Conservation (phyloP, 306 rosid genomes). For the Quercus rubra region DNA sequence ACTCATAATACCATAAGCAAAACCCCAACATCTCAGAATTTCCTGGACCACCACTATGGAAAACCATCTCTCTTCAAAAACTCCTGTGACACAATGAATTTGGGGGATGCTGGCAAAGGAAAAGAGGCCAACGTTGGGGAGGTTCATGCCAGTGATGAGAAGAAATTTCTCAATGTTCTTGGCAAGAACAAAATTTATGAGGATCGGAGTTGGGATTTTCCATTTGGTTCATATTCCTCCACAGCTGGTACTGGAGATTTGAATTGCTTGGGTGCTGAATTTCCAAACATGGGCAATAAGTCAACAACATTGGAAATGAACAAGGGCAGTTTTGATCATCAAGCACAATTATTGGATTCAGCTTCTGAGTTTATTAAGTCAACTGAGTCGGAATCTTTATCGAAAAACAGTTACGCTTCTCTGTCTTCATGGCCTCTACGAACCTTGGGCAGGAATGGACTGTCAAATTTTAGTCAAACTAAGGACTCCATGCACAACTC, state of each 20-base stretch:
- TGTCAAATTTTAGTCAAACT: constrained; percentile 15
- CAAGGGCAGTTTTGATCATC: constrained; percentile 12
- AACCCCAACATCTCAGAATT: constrained; percentile 12
- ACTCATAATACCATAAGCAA: neutral
- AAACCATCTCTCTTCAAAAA: constrained; percentile 2
- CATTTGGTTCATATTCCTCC: constrained; percentile 8
- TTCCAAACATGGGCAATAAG: constrained; percentile 10
- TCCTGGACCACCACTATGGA: neutral
- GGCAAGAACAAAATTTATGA: neutral
- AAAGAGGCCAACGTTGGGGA: constrained; percentile 4
- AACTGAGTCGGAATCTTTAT: neutral
- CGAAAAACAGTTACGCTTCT: constrained; percentile 5
- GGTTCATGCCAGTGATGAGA: constrained; percentile 8
- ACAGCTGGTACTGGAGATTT: constrained; percentile 11
- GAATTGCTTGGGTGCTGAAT: constrained; percentile 6
- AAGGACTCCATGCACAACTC: constrained; percentile 15
- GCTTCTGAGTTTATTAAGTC: constrained; percentile 10
- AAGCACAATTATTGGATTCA: neutral
- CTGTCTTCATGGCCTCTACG: neutral
- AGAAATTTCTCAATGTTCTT: neutral
- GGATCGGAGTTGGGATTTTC: constrained; percentile 2
- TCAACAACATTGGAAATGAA: constrained; percentile 8
- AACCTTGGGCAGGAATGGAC: neutral
- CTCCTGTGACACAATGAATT: neutral
- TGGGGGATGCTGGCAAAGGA: constrained; percentile 4